Evolutionary conservation across 1,284 basidiomycete genomes (phyloP).

Genomic region (Austropuccinia psidii): DNA sequence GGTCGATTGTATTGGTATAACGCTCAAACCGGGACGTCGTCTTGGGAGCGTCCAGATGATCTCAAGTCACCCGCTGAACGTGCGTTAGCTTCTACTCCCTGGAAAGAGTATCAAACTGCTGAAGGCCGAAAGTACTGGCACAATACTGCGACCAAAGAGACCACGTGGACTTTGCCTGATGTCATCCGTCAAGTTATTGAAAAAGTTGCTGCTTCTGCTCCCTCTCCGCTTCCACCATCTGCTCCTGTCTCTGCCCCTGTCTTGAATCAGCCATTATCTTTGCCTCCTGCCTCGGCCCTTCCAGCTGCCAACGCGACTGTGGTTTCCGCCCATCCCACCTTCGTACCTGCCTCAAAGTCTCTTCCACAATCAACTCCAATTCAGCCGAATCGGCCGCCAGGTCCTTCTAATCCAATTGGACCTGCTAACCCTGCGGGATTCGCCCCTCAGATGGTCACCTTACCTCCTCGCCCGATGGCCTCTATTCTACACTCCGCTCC

Average conservation of each 20-base stretch:
- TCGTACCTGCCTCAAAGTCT: slow-evolving; percentile 40
- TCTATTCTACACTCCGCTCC: slow-evolving; percentile 37
- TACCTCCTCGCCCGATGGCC: slow-evolving; percentile 24
- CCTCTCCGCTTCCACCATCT: slow-evolving; percentile 27
- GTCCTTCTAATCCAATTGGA: slow-evolving; percentile 37
- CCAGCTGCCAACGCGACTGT: too few relatives aligned
- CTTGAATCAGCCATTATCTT: slow-evolving; percentile 20
- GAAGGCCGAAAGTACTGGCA: slow-evolving; percentile 85
- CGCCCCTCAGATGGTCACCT: slow-evolving; percentile 9
- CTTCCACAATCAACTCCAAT: slow-evolving; percentile 33
- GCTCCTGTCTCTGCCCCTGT: slow-evolving; percentile 16
- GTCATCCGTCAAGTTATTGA: slow-evolving; percentile 71
- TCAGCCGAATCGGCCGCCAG: slow-evolving; percentile 14
- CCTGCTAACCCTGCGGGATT: slow-evolving; percentile 21
- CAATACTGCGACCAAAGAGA: slow-evolving; percentile 71
- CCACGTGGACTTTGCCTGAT: slow-evolving; percentile 93
- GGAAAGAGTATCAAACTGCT: slow-evolving; percentile 81
- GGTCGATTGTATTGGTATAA: slow-evolving; percentile 82
- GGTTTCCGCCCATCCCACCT: slow-evolving; percentile 38
- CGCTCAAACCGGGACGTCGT: slow-evolving; percentile 27
- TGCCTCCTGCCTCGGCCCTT: slow-evolving; percentile 29
- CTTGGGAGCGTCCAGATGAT: slow-evolving; percentile 44
- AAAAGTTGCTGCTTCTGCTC: slow-evolving; percentile 61
- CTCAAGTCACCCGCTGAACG: slow-evolving; percentile 44
- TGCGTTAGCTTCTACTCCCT: slow-evolving; percentile 48